These are phyloP conservation scores for Diplocarpon mali DNA, from an alignment of 2,329 filamentous ascomycete species.

Conservation along the genomic window DNA sequence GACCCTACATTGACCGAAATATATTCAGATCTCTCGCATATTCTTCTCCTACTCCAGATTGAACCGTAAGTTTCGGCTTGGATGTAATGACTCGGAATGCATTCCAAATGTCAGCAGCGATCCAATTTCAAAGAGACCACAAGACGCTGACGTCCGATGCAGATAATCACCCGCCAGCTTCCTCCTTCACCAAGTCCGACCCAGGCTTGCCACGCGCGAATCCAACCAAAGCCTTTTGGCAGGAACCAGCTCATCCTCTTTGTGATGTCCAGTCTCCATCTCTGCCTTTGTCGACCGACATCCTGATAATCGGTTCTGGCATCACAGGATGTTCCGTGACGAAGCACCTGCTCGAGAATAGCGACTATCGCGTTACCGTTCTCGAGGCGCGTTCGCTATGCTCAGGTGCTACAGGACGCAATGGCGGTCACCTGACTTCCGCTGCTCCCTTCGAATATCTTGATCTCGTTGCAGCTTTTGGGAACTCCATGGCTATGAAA, in stretches of 20 bases:
- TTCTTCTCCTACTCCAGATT: too few species aligned
- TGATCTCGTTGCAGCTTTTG: slow-evolving; percentile 1
- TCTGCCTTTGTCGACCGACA: not conserved
- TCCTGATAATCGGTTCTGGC: slow-evolving; percentile 5
- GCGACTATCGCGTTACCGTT: slow-evolving; percentile 44
- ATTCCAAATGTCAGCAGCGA: too few species aligned
- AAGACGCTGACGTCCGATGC: too few species aligned
- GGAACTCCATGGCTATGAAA: slow-evolving; percentile 54
- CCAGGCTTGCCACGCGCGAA: not conserved
- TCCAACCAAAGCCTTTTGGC: slow-evolving; percentile 15
- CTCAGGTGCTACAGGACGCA: slow-evolving; percentile 65
- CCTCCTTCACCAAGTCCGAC: slow-evolving; percentile 6
- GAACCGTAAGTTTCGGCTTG: too few species aligned
- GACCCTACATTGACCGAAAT: too few species aligned
- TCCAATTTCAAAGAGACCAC: too few species aligned
- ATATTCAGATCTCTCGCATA: too few species aligned
- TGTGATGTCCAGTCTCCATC: not conserved
- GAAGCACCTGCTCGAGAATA: not conserved
- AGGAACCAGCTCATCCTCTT: slow-evolving; percentile 11
- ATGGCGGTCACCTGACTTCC: slow-evolving; percentile 35
- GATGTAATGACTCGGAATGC: too few species aligned
- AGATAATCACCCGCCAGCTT: not conserved
- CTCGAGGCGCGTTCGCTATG: slow-evolving; percentile 71
- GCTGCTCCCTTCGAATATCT: not conserved
- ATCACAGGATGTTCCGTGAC: slow-evolving; percentile 1